Base-by-base conservation (phyloP, 2,329 filamentous ascomycete genomes). In the Verticillium nonalfalfae region DNA sequence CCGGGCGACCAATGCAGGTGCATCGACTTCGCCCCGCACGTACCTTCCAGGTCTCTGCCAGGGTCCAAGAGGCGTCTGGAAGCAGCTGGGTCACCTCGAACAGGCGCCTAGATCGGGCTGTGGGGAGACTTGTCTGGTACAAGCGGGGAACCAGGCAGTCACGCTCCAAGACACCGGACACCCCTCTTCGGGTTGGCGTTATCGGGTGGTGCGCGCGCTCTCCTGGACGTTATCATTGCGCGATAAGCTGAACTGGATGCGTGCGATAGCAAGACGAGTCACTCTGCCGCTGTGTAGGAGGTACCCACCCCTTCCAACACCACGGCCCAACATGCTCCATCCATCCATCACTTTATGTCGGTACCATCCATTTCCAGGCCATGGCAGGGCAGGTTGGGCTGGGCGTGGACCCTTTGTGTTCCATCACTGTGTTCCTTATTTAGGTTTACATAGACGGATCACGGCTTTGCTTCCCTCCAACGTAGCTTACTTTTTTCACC, bases 1-100 rank as follows among this genome's bases (percentile, higher is more conserved):
- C 57, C 57, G 59, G 59, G 58, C 63, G 62, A 56, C 64, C 62
- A 65, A 64, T 64, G 64, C 62, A 65, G 61, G 62, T 65, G 62
- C 64, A 65, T 62, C 45, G 61, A 15, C 31, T 36, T 21, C 31
- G 26, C n/a, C 31, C 33, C 33, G 55, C 55, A 36, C 10, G 56
- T 26, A 57, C 13, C 57, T 40, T 11, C 18, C 11, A 58, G 26
- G 26, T 50, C 7, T 4, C 26, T 34, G 15, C 9, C 54, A 56
- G 54, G 54, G 33, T 35, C 54, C n/a, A 56, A 9, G 45, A 5
- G 45, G 14, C 7, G 21, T 9, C 45, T 56, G 26, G 21, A 34
- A 33, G 33, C 4, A 26, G 26, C 26, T 26, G 3, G 26, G 14
- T n/a, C 18, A 15, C 18, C 9, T 45, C 36, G 39, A 14, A 15